A percentile compares a stretch with the other conserved stretches of the same genome.
These are phyloP conservation scores for Starmerella cellae DNA, from an alignment of 805 yeast species.

Conservation along the genomic window DNA sequence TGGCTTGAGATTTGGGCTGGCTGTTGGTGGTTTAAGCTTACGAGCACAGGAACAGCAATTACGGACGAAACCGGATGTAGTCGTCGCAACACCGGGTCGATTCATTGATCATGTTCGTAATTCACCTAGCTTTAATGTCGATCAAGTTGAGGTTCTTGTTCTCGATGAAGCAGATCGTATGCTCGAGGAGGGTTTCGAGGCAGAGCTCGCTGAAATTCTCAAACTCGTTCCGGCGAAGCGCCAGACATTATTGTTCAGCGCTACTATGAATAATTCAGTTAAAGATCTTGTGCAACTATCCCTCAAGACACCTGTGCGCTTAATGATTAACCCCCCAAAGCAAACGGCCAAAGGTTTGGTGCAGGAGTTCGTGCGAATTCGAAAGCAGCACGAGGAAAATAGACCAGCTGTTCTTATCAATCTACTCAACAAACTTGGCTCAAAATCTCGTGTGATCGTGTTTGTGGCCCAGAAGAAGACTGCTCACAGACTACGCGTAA, in stretches of 20 bases:
- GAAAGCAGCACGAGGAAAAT: constrained; percentile 54
- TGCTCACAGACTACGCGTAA: constrained; percentile 79
- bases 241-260: constrained; percentile 89
- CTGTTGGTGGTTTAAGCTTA: constrained; percentile 94
- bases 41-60: constrained; percentile 93
- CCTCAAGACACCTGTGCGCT: constrained; percentile 76
- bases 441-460: constrained; percentile 65
- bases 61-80: constrained; percentile 86
- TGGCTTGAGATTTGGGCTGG: constrained; percentile 76
- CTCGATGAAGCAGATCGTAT: constrained; percentile 98
- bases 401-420: constrained; percentile 74
- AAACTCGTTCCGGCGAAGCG: constrained; percentile 77
- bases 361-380: constrained; percentile 89
- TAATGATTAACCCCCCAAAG: constrained; percentile 94
- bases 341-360: constrained; percentile 80
- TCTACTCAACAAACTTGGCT: constrained; percentile 54
- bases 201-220: constrained; percentile 81
- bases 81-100: constrained; percentile 97
- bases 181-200: constrained; percentile 98
- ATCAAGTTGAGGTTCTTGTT: constrained; percentile 79
- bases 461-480: constrained; percentile 84
- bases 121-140: constrained; percentile 84
- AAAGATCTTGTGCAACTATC: constrained; percentile 79
- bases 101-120: constrained; percentile 93
- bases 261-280: constrained; percentile 93